Evolutionary conservation across 2,329 filamentous ascomycete species (phyloP).

Genomic region (Pseudocercospora cruenta): DNA sequence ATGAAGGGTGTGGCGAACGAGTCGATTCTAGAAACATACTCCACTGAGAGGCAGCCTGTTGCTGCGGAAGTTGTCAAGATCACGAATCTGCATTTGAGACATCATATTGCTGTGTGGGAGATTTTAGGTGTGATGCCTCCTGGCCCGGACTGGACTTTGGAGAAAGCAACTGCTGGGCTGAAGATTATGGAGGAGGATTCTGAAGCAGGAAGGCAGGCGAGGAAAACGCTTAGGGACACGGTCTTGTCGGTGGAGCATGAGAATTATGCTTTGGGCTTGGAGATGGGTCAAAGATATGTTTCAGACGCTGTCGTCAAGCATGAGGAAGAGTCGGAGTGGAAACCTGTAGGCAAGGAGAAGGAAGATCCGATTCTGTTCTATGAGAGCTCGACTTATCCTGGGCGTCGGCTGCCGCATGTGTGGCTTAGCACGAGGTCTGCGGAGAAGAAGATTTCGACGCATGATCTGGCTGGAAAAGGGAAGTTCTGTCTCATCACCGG

Average conservation of each 20-base stretch:
- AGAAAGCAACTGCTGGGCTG: slow-evolving; percentile 35
- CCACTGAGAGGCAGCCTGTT: slow-evolving; percentile 40
- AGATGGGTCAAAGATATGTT: slow-evolving; percentile 61
- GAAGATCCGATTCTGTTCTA: slow-evolving; percentile 45
- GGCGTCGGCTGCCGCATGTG: slow-evolving; percentile 61
- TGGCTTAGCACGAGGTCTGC: slow-evolving; percentile 60
- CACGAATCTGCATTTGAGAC: slow-evolving; percentile 58
- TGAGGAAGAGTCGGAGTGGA: slow-evolving; percentile 36
- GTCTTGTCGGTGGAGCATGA: slow-evolving; percentile 23
- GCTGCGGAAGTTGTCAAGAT: slow-evolving; percentile 56
- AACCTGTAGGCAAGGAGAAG: slow-evolving; percentile 5
- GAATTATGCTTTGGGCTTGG: slow-evolving; percentile 58
- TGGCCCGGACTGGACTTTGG: slow-evolving; percentile 31
- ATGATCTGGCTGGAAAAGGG: slow-evolving; percentile 61
- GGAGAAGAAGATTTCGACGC: slow-evolving; percentile 54
- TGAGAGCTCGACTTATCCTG: slow-evolving; percentile 55
- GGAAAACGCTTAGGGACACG: slow-evolving; percentile 12
- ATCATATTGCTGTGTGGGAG: slow-evolving; percentile 43
- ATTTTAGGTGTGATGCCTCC: slow-evolving; percentile 11
- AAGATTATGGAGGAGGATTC: not conserved
- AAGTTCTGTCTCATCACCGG: slow-evolving; percentile 47
- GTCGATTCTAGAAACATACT: slow-evolving; percentile 35
- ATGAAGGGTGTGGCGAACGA: slow-evolving; percentile 29
- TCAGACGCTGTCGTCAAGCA: slow-evolving; percentile 51
- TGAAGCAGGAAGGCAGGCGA: slow-evolving; percentile 39